A percentile compares a stretch with the other conserved stretches of the same genome.
These are phyloP conservation scores for Phaeosphaeriaceae sp. DNA, from an alignment of 2,329 filamentous ascomycete species.

Conservation along the genomic window DNA sequence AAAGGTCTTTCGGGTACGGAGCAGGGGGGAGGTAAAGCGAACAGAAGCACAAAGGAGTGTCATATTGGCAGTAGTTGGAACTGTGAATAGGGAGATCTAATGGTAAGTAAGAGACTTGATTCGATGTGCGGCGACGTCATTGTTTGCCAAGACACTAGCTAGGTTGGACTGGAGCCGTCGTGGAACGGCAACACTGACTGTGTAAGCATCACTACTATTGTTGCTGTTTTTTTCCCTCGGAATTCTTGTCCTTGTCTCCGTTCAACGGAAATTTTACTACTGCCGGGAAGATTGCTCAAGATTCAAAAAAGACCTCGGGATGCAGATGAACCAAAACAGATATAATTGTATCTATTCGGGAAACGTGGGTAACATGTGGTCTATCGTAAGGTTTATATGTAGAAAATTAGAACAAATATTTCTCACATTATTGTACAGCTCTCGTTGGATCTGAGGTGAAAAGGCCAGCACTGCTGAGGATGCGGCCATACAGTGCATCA, in stretches of 20 bases:
- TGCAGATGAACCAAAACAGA: no score
- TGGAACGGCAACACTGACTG: no score
- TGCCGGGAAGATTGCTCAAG: no score
- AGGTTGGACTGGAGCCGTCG: neutral
- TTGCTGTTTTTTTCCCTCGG: no score
- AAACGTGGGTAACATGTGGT: neutral
- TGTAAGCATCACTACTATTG: neutral
- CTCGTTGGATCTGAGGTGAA: neutral
- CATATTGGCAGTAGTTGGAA: neutral
- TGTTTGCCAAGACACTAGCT: conserved; percentile 12
- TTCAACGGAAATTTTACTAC: no score
- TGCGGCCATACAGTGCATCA: neutral
- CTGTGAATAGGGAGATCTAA: neutral
- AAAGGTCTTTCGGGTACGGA: neutral
- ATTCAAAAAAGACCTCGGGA: no score
- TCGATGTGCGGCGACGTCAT: conserved; percentile 15
- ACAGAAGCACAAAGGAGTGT: no score
- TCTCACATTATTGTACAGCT: neutral
- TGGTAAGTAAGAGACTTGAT: neutral
- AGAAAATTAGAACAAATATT: neutral
- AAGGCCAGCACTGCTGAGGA: neutral
- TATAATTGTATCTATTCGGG: neutral
- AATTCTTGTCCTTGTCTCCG: neutral
- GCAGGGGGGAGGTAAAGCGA: neutral
- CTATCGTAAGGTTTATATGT: neutral